Percentiles rank a stretch among this genome's conserved stretches.
These are phyloP conservation scores for Skeletonema costatum DNA, from an alignment of 108 stramenopile genomes.

Conservation along the genomic window DNA sequence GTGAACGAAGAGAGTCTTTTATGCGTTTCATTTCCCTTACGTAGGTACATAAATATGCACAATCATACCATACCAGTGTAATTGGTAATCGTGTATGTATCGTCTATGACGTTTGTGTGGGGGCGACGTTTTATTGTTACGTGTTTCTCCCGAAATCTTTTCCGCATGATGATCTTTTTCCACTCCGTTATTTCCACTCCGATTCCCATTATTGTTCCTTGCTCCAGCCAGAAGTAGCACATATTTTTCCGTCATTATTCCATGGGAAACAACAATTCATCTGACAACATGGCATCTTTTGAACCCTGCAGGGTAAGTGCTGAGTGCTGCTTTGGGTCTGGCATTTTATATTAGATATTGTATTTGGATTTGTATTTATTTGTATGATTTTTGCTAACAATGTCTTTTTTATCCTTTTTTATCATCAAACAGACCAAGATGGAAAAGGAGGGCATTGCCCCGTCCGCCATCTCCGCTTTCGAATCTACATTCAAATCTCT, in stretches of 20 bases:
- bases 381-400: not conserved
- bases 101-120: not conserved
- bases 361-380: not conserved
- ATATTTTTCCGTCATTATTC: not conserved
- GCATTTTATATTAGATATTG: not conserved
- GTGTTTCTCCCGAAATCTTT: not conserved
- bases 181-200: not conserved
- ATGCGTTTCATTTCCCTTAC: no score
- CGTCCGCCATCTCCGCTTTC: conserved; percentile 90
- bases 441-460: conserved; percentile 86
- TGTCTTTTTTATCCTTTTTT: not conserved
- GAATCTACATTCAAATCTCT: conserved; percentile 90
- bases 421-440: conserved; percentile 77
- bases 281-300: conserved; percentile 50
- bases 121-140: not conserved
- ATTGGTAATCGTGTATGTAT: not conserved
- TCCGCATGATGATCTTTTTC: not conserved
- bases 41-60: no score
- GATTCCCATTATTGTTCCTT: not conserved
- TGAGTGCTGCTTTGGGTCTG: not conserved
- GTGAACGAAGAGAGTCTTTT: no score
- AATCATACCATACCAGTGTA: not conserved
- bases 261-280: not conserved
- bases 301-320: conserved; percentile 56
- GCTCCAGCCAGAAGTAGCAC: not conserved